A percentile compares a stretch with the other conserved stretches of the same genome.
Conservation (phyloP, 306 rosid genomes). For the Chamaecrista fasciculata region DNA sequence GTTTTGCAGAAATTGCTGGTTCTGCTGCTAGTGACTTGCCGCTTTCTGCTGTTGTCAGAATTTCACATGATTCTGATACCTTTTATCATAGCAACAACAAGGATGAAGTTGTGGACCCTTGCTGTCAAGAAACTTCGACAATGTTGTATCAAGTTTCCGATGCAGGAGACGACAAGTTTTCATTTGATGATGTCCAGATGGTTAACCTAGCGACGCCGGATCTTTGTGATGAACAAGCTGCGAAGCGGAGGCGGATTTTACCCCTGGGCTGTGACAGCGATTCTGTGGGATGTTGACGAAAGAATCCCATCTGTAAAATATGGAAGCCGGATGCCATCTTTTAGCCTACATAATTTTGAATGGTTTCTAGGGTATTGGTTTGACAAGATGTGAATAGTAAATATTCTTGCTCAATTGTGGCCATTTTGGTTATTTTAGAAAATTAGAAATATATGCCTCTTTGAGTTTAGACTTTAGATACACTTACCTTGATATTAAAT, state of each 20-base stretch:
- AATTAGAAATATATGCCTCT: slow-evolving; percentile 19
- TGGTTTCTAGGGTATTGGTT: slow-evolving; percentile 13
- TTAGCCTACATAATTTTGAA: background rate
- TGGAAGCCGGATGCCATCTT: slow-evolving; percentile 11
- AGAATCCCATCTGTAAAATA: slow-evolving; percentile 25
- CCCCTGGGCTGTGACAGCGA: slow-evolving; percentile 18
- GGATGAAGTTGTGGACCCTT: slow-evolving; percentile 16
- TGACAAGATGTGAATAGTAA: slow-evolving; percentile 33
- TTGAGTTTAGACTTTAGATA: slow-evolving; percentile 6
- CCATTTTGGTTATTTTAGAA: background rate
- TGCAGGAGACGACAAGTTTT: slow-evolving; percentile 23
- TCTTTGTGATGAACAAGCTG: slow-evolving; percentile 45
- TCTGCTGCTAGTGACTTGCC: slow-evolving; percentile 28
- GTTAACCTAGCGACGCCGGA: slow-evolving; percentile 31
- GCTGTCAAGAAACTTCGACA: slow-evolving; percentile 31
- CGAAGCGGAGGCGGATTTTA: slow-evolving; percentile 48
- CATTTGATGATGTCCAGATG: slow-evolving; percentile 31
- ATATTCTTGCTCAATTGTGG: background rate
- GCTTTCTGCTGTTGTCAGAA: slow-evolving; percentile 18
- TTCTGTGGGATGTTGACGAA: background rate
- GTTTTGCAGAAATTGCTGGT: slow-evolving; percentile 20
- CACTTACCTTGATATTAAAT: background rate
- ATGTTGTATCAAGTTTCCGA: slow-evolving; percentile 16
- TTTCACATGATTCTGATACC: slow-evolving; percentile 26
- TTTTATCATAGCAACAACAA: slow-evolving; percentile 28